Conservation (phyloP, 805 yeast genomes). For the Starmerella scarabaei region DNA sequence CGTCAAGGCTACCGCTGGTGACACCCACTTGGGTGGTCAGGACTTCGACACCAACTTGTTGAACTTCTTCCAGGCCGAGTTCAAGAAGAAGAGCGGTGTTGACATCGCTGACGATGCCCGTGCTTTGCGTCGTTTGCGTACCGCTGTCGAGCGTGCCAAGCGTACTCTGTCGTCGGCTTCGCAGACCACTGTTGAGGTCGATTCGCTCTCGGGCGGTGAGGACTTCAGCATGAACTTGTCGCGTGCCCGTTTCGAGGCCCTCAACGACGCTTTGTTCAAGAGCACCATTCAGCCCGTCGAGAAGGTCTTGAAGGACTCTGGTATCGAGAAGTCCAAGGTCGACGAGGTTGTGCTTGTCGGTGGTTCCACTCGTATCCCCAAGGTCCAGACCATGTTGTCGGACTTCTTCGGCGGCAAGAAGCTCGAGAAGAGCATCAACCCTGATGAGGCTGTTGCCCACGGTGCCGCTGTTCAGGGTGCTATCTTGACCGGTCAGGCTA, state of each 20-base stretch:
- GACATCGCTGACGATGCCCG: constrained; percentile 86
- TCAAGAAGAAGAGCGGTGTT: constrained; percentile 87
- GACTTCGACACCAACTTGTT: constrained; percentile 95
- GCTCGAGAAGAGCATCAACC: constrained; percentile 93
- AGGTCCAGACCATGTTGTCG: constrained; percentile 85
- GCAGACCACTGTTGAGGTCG: constrained; percentile 92
- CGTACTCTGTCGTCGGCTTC: constrained; percentile 94
- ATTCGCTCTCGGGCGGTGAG: constrained; percentile 88
- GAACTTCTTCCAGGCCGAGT: constrained; percentile 83
- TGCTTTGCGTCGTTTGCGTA: constrained; percentile 95
- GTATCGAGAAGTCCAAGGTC: constrained; percentile 68
- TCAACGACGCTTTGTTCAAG: constrained; percentile 85
- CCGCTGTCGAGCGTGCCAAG: constrained; percentile 99
- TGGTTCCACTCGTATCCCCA: constrained; percentile 99
- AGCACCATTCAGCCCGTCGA: constrained; percentile 89
- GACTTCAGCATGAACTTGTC: constrained; percentile 88
- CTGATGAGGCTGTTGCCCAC: constrained; percentile 98
- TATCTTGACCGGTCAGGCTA: constrained; percentile 84
- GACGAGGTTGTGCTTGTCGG: constrained; percentile 95
- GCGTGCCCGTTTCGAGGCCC: constrained; percentile 96
- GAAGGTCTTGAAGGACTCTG: constrained; percentile 86
- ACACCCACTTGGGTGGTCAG: constrained; percentile 99
- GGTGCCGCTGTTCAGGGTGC: constrained; percentile 99
- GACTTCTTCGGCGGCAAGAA: constrained; percentile 96
- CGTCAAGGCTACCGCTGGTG: constrained; percentile 98